Evolutionary conservation across 2,329 filamentous ascomycete genomes (phyloP), one percentile per base, ranked within the genome.

Genomic region (Westerdykella ornata): DNA sequence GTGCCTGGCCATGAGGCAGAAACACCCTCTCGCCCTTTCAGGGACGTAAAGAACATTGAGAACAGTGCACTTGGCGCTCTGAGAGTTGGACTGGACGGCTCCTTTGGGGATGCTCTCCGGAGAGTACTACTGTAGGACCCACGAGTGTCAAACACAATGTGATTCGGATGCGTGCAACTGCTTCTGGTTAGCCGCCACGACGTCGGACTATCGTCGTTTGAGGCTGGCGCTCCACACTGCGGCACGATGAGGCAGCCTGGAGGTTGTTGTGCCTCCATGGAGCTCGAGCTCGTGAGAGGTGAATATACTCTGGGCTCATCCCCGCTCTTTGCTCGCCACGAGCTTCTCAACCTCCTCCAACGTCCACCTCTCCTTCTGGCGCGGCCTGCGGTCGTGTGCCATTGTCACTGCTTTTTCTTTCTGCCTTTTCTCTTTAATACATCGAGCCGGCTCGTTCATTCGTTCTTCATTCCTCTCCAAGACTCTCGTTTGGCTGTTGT

Each of bases 371-470:
- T 37, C 36, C 37, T 50, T 49, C 42, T 39, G 49, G 44, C 47
- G 42, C 50, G 52, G 39, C 52, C 50, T 53, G 45, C 39, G 48
- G 50, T 60, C 52, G 54, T 54, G 38, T 46, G 38, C 36, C 39
- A 38, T 41, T 22, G 41, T 51, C 28, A 39, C 43, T 38, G 29
- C 38, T 22, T 38, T 41, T 35, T 48, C 18, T 47, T 51, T 35
- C 38, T 22, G 43, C 29, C 32, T 49, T 52, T 38, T 14, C 33
- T 48, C 39, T 37, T 37, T 51, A 26, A 54, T 53, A 48, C 44
- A 43, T 54, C 34, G 59, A 63, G 57, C 60, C 47, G 59, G 53
- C 42, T 60, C 62, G 58, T 56, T 60, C 50, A 36, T 53, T 58
- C 20, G 29, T 16, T 31, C 12, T 53, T 58, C 20, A 33, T 16